A percentile compares a stretch with the other conserved stretches of the same genome.
phyloP scores from a whole-genome alignment of 1,284 basidiomycete genomes.

The Tylopilus sp. region DNA sequence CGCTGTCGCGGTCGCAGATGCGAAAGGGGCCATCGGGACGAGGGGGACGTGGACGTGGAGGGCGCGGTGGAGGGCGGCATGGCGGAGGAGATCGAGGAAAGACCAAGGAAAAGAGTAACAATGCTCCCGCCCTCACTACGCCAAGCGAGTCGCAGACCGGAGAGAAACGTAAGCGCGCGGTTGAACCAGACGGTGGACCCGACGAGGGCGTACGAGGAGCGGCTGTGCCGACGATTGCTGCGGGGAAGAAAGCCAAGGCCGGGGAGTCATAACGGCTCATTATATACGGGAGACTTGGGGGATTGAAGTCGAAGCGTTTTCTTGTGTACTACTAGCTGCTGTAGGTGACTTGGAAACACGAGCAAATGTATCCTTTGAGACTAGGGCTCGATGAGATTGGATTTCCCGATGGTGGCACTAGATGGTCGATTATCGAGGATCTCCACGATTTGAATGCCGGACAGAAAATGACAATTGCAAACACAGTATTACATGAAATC shows the following conservation, averaged over 20 bases:
- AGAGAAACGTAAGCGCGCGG: constrained; percentile 78
- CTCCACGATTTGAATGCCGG: no score
- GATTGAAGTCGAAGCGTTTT: constrained; percentile 1
- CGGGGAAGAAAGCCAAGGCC: constrained; percentile 70
- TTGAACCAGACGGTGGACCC: constrained; percentile 81
- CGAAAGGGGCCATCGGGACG: constrained; percentile 39
- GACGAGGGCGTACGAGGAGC: constrained; percentile 71
- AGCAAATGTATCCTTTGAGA: no score
- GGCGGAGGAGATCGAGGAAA: constrained; percentile 42
- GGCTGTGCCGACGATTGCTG: constrained; percentile 66
- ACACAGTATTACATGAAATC: no score
- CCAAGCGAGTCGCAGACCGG: constrained; percentile 56
- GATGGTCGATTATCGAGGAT: no score
- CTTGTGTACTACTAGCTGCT: constrained; percentile 31
- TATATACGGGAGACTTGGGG: background rate
- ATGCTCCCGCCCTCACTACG: constrained; percentile 24
- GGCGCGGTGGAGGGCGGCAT: constrained; percentile 54
- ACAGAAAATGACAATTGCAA: no score
- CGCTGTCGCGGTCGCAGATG: constrained; percentile 49
- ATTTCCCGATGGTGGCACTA: no score
- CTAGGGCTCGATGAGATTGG: no score
- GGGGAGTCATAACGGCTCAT: constrained; percentile 46
- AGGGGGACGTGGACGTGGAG: constrained; percentile 54
- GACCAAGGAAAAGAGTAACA: constrained; percentile 31
- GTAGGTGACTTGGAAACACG: background rate